A percentile compares a stretch with the other conserved stretches of the same genome.
Evolutionary conservation across 2,329 filamentous ascomycete genomes (phyloP).

Genomic region (Neonectria sp.): DNA sequence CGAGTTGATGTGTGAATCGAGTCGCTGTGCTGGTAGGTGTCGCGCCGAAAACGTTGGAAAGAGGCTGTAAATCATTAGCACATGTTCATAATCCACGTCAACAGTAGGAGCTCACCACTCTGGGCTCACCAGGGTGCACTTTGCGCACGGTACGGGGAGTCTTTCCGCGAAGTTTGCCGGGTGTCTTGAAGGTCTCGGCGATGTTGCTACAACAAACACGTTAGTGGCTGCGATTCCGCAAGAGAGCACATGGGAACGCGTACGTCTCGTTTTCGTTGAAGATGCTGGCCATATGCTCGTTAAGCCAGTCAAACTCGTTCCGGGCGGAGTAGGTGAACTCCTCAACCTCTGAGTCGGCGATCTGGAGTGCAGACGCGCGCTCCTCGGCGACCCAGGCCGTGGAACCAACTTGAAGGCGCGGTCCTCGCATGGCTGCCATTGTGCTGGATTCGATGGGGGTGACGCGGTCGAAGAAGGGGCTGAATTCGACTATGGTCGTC

Average conservation of each 20-base stretch:
- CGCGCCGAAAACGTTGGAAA: conserved; percentile 72
- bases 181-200: conserved; percentile 95
- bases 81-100: neutral
- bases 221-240: conserved; percentile 30
- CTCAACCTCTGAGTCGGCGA: conserved; percentile 87
- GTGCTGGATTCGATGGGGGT: conserved; percentile 36
- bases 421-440: conserved; percentile 65
- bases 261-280: conserved; percentile 91
- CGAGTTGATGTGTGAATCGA: conserved; percentile 65
- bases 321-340: conserved; percentile 94
- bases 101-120: conserved; percentile 70
- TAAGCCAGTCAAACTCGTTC: conserved; percentile 98
- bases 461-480: conserved; percentile 26
- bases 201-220: conserved; percentile 76
- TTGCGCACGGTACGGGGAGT: conserved; percentile 82
- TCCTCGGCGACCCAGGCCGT: conserved; percentile 89
- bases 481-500: conserved; percentile 36
- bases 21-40: conserved; percentile 69
- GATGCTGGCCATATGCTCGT: conserved; percentile 97
- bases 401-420: conserved; percentile 82
- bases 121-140: conserved; percentile 68
- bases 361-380: conserved; percentile 81
- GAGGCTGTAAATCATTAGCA: conserved; percentile 63
- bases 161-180: conserved; percentile 86
- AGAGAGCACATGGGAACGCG: conserved; percentile 33